These are phyloP conservation scores for Rutstroemia sp. DNA, from an alignment of 2,329 filamentous ascomycete genomes.

Conservation along the genomic window DNA sequence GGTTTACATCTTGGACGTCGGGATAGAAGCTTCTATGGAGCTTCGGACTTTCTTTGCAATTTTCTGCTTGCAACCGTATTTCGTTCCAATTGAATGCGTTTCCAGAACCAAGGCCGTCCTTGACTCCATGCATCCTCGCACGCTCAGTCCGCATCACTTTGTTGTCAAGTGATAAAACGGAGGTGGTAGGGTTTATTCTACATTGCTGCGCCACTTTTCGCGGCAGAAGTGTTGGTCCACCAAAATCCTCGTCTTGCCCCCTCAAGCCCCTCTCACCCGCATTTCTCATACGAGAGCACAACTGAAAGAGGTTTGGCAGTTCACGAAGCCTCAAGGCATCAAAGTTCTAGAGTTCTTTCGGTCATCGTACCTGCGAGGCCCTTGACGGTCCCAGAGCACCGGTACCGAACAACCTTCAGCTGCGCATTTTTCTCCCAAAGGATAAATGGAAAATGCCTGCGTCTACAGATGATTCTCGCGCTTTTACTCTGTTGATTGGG, in stretches of 20 bases:
- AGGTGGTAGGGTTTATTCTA: neutral
- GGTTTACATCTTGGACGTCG: neutral
- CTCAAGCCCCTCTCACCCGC: neutral
- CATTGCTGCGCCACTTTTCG: neutral
- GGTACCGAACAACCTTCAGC: conserved; percentile 10
- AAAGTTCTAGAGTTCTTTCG: conserved; percentile 1
- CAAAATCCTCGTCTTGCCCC: neutral
- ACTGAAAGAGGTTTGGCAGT: neutral
- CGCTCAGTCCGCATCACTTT: neutral
- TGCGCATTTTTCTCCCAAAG: neutral
- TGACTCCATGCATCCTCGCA: neutral
- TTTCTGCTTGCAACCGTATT: neutral
- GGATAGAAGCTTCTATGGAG: neutral
- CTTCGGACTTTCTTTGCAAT: no score
- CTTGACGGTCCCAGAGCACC: neutral
- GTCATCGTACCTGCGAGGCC: neutral
- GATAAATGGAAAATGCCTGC: neutral
- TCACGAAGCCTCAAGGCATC: neutral
- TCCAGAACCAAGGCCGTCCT: neutral
- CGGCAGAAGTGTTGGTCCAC: neutral
- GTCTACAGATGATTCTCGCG: neutral
- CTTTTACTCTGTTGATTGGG: neutral
- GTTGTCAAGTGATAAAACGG: conserved; percentile 10
- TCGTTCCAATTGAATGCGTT: conserved; percentile 1
- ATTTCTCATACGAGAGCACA: neutral